Evolutionary conservation across 2,329 filamentous ascomycete genomes (phyloP).

Genomic region (Aspergillus transmontanensis): DNA sequence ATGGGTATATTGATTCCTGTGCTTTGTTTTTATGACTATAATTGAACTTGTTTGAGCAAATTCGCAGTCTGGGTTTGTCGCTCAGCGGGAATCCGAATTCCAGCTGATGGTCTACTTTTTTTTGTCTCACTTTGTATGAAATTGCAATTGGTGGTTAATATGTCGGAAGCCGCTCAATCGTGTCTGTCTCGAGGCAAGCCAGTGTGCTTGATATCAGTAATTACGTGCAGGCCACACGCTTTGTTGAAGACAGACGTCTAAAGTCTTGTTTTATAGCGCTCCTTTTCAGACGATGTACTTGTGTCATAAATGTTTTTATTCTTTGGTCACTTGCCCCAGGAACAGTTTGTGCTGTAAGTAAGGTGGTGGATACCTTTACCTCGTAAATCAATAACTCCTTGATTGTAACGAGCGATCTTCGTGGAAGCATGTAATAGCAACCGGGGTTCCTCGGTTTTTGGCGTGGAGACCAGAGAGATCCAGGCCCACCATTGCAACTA

Average conservation of each 20-base stretch:
- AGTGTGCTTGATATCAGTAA: not conserved
- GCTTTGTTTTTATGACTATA: constrained; percentile 46
- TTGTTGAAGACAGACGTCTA: not conserved
- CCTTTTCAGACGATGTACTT: not conserved
- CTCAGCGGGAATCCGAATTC: not conserved
- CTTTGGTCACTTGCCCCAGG: not conserved
- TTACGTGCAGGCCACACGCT: not conserved
- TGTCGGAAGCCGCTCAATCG: not conserved
- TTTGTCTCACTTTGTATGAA: constrained; percentile 1
- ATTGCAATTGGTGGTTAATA: constrained; percentile 5
- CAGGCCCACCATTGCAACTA: not conserved
- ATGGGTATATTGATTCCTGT: constrained; percentile 33
- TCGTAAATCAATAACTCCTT: not conserved
- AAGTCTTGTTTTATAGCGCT: constrained; percentile 5
- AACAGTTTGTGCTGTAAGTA: not conserved
- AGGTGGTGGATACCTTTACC: not conserved
- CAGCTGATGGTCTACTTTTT: not conserved
- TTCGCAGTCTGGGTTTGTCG: constrained; percentile 26
- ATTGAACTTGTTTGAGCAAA: constrained; percentile 39
- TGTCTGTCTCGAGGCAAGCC: not conserved
- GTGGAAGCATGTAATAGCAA: not conserved
- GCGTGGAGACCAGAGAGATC: not conserved
- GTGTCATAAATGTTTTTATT: not conserved
- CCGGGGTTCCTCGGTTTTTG: not conserved
- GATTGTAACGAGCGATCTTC: not conserved